Percentiles rank a stretch among this genome's conserved stretches.
Evolutionary conservation across 2,329 filamentous ascomycete species (phyloP).

Genomic region (Tolypocladium paradoxum): DNA sequence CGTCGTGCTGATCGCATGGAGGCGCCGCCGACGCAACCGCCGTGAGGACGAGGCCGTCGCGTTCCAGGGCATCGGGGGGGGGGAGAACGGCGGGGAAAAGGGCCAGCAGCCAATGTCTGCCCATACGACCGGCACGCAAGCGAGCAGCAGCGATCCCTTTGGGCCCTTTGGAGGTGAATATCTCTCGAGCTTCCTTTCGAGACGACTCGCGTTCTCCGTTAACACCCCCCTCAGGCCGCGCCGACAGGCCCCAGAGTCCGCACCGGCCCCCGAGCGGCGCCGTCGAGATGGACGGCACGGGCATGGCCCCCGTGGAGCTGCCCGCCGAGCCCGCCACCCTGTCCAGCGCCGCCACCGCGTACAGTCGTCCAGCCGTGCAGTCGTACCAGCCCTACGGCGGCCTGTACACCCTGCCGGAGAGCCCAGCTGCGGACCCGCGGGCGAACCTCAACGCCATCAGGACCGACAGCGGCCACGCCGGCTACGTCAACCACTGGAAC

Average conservation of each 20-base stretch:
- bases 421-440: conserved; percentile 15
- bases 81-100: conserved; percentile 16
- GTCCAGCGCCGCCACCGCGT: neutral
- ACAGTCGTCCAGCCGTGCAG: neutral
- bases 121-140: conserved; percentile 15
- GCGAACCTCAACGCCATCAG: conserved; percentile 22
- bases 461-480: conserved; percentile 16
- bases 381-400: neutral
- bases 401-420: conserved; percentile 5
- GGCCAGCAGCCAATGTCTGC: conserved; percentile 12
- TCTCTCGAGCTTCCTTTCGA: neutral
- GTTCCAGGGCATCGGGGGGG: conserved; percentile 5
- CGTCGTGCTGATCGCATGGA: conserved; percentile 10
- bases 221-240: conserved; percentile 17
- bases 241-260: conserved; percentile 17
- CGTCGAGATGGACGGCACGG: conserved; percentile 28
- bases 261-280: conserved; percentile 15
- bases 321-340: conserved; percentile 13
- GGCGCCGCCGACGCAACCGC: conserved; percentile 10
- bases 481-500: conserved; percentile 27
- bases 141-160: conserved; percentile 24
- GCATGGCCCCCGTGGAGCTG: conserved; percentile 20
- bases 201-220: neutral
- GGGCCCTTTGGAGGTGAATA: conserved; percentile 33
- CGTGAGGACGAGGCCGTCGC: conserved; percentile 1